Percentiles rank a stretch among this genome's conserved stretches.
Evolutionary conservation across 169 alveolate species (phyloP).

Genomic region (Eimeria praecox): DNA sequence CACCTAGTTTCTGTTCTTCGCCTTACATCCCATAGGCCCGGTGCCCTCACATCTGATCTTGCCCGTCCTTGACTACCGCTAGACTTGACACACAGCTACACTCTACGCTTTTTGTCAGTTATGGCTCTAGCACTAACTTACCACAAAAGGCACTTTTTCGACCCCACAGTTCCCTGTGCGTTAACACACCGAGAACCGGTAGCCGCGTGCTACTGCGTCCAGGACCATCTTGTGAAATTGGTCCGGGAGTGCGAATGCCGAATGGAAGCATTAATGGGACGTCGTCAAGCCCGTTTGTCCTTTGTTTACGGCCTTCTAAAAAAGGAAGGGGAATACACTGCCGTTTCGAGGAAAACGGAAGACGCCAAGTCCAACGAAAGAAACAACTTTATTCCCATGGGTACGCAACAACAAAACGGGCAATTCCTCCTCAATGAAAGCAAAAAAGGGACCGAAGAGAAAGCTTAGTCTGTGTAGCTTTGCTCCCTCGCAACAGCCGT

Average conservation of each 20-base stretch:
- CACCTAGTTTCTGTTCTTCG: not conserved
- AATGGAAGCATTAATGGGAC: slow-evolving; percentile 55
- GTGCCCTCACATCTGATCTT: not conserved
- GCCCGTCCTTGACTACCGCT: not conserved
- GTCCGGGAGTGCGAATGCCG: slow-evolving; percentile 73
- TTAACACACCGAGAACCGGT: not conserved
- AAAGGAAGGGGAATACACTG: slow-evolving; percentile 57
- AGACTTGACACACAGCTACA: not conserved
- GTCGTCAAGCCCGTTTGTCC: slow-evolving; percentile 41
- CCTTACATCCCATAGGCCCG: not conserved
- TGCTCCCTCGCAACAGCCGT: not conserved
- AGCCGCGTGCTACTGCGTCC: not conserved
- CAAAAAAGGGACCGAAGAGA: not conserved
- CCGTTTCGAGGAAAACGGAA: not conserved
- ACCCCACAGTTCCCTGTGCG: not conserved
- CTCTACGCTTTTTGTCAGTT: not conserved
- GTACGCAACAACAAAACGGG: not conserved
- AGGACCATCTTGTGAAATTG: slow-evolving; percentile 66
- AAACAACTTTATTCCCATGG: slow-evolving; percentile 50
- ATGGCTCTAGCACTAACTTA: not conserved
- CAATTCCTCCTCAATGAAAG: not conserved
- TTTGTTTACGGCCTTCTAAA: slow-evolving; percentile 60
- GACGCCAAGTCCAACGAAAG: not conserved
- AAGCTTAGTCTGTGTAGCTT: not conserved
- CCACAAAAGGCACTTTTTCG: not conserved